Evolutionary conservation across 176 grass and related monocot genomes (phyloP).

Genomic region (Carex pumila): DNA sequence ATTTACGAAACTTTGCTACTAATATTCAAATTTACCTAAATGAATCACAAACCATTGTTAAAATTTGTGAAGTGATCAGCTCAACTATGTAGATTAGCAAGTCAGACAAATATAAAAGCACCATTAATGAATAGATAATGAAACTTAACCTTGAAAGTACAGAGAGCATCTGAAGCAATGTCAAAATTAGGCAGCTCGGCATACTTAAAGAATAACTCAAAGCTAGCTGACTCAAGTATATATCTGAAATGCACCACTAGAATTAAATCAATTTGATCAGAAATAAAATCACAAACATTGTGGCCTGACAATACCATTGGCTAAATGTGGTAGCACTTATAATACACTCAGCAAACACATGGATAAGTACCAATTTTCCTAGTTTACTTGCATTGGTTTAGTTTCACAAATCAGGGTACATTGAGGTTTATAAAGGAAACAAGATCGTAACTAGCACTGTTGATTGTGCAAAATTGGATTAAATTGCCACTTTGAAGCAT

Average conservation of each 20-base stretch:
- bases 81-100: not conserved
- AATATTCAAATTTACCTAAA: not conserved
- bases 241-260: constrained; percentile 99
- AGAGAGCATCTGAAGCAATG: constrained; percentile 98
- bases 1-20: no score
- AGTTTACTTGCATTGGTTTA: not conserved
- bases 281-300: not conserved
- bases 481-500: not conserved
- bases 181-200: constrained; percentile 98
- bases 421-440: not conserved
- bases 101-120: not conserved
- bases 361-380: not conserved
- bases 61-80: not conserved
- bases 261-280: constrained; percentile 46
- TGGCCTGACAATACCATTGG: not conserved
- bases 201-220: constrained; percentile 96
- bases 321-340: not conserved
- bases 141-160: constrained; percentile 88
- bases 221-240: constrained; percentile 91
- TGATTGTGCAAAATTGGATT: not conserved
- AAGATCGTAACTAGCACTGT: not conserved
- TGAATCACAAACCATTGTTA: not conserved
- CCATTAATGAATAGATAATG: not conserved
- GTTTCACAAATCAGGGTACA: not conserved
- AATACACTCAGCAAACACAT: not conserved